Evolutionary conservation across 164 flowering plant species (phyloP).

Genomic region (Tetracentron sinense): DNA sequence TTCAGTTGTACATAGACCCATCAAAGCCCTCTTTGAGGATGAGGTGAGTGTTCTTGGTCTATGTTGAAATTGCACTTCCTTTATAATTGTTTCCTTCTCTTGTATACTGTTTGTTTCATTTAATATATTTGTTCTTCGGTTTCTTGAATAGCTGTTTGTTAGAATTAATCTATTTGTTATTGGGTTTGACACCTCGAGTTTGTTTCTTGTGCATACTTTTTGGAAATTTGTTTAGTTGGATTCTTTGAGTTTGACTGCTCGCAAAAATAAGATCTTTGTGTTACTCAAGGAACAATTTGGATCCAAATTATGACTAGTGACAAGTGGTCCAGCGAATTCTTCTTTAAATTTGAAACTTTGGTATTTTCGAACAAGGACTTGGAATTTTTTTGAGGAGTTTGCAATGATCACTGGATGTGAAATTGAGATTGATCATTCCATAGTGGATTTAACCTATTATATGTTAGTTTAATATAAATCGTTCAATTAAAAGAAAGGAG

Average conservation of each 20-base stretch:
- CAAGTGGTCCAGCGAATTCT: too few species aligned
- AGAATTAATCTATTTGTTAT: neutral
- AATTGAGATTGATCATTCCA: neutral
- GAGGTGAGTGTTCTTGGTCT: slow-evolving; percentile 30
- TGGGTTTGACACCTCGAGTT: neutral
- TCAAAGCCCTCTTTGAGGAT: slow-evolving; percentile 21
- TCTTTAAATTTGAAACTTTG: too few species aligned
- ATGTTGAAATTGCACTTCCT: neutral
- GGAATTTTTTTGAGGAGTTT: neutral
- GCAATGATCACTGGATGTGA: neutral
- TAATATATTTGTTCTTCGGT: neutral
- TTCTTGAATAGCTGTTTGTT: neutral
- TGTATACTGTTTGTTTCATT: neutral
- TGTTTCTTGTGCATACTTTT: neutral
- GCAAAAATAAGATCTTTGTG: too few species aligned
- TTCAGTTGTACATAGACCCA: slow-evolving; percentile 62
- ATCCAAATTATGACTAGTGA: too few species aligned
- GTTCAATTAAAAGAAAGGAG: too few species aligned
- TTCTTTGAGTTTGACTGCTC: neutral
- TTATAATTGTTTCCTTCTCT: neutral
- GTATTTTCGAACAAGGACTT: too few species aligned
- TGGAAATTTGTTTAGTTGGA: neutral
- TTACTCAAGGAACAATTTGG: too few species aligned
- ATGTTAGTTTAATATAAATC: too few species aligned
- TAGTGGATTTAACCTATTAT: too few species aligned